A percentile compares a stretch with the other conserved stretches of the same genome.
Conservation (phyloP, 2,329 filamentous ascomycete species). For the Lanzia echinophila region DNA sequence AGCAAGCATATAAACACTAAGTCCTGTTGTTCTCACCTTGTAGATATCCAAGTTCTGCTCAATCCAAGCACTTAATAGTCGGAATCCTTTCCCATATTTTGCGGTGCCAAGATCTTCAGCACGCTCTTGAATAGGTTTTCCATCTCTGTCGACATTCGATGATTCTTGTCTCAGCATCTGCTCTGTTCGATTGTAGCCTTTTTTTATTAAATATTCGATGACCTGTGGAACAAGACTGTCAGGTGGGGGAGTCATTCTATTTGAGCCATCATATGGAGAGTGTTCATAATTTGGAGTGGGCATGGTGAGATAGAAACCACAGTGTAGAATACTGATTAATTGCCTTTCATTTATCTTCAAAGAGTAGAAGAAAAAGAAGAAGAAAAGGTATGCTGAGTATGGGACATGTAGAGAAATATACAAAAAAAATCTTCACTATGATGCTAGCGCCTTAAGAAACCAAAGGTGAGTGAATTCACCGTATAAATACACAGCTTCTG, state of each 20-base stretch:
- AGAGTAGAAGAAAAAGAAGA: too few relatives aligned
- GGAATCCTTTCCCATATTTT: conserved; percentile 72
- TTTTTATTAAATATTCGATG: conserved; percentile 91
- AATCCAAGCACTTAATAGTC: conserved; percentile 71
- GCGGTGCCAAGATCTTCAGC: conserved; percentile 66
- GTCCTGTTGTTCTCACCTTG: conserved; percentile 51
- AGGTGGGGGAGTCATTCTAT: neutral
- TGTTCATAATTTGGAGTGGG: too few relatives aligned
- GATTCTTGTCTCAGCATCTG: conserved; percentile 89
- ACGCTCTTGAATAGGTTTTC: conserved; percentile 60
- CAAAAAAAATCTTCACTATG: too few relatives aligned
- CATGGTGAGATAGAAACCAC: too few relatives aligned
- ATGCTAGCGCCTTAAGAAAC: too few relatives aligned
- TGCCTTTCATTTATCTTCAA: too few relatives aligned
- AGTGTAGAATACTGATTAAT: too few relatives aligned
- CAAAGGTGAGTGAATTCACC: too few relatives aligned
- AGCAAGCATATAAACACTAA: neutral
- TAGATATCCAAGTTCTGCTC: conserved; percentile 91
- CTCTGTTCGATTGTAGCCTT: conserved; percentile 89
- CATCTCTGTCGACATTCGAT: conserved; percentile 72
- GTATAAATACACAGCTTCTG: too few relatives aligned
- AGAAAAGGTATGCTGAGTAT: too few relatives aligned
- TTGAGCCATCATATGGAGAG: too few relatives aligned
- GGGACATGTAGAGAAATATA: too few relatives aligned
- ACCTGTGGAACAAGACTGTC: conserved; percentile 44